Evolutionary conservation across 2,329 filamentous ascomycete genomes (phyloP).

Genomic region (Exserohilum turcica): DNA sequence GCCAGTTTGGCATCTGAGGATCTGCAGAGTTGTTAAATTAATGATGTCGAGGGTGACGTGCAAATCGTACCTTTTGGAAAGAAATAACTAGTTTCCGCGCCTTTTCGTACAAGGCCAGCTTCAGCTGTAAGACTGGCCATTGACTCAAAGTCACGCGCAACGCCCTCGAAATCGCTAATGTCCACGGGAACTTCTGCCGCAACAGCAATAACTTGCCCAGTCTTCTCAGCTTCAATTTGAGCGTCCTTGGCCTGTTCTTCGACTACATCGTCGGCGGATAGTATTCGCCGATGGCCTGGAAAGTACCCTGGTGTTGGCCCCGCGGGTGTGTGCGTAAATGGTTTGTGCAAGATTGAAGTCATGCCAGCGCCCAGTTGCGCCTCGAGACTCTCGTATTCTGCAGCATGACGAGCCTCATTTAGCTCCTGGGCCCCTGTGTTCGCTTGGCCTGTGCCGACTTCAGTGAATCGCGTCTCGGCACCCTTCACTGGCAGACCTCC

Average conservation of each 20-base stretch:
- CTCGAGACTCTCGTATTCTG: conserved; percentile 45
- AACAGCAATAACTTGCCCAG: conserved; percentile 52
- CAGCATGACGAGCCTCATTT: conserved; percentile 40
- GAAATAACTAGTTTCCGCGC: conserved; percentile 45
- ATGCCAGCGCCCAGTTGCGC: conserved; percentile 46
- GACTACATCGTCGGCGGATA: conserved; percentile 24
- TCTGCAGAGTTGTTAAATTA: conserved; percentile 25
- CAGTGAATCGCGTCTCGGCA: conserved; percentile 20
- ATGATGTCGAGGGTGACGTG: neutral
- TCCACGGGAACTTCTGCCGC: conserved; percentile 50
- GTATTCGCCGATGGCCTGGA: conserved; percentile 28
- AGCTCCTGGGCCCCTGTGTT: conserved; percentile 29
- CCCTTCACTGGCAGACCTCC: conserved; percentile 38
- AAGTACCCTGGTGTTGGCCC: conserved; percentile 15
- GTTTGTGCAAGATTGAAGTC: conserved; percentile 42
- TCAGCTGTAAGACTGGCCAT: conserved; percentile 30
- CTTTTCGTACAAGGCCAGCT: conserved; percentile 21
- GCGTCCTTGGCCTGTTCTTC: conserved; percentile 41
- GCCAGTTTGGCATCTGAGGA: conserved; percentile 49
- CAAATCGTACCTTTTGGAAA: conserved; percentile 39
- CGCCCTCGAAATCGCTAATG: conserved; percentile 49
- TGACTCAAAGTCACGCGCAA: conserved; percentile 38
- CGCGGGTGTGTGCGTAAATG: conserved; percentile 33
- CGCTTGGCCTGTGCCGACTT: conserved; percentile 17
- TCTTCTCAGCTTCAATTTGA: conserved; percentile 51